These are phyloP conservation scores for Eremochloa ophiuroides DNA, from an alignment of 176 grass and related monocot genomes.

Conservation along the genomic window DNA sequence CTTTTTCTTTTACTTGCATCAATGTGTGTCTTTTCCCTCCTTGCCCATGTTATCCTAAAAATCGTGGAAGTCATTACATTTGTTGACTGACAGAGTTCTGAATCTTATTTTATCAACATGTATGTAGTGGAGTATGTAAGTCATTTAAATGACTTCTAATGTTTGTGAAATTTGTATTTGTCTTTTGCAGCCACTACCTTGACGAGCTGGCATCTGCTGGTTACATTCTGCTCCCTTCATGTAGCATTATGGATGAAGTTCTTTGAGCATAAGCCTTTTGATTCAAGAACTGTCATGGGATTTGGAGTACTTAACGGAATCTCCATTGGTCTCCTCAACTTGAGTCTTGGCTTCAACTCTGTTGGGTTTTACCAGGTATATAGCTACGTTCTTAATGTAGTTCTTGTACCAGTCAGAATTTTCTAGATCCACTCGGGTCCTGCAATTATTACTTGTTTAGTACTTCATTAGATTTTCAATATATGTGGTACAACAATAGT, in stretches of 20 bases:
- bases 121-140: background rate
- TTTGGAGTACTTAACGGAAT: slow-evolving; percentile 98
- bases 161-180: background rate
- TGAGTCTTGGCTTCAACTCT: slow-evolving; percentile 98
- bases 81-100: background rate
- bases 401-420: slow-evolving; percentile 15
- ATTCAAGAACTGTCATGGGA: slow-evolving; percentile 92
- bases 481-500: slow-evolving; percentile 3
- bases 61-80: background rate
- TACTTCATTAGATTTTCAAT: slow-evolving; percentile 2
- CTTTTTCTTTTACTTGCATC: background rate
- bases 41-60: background rate
- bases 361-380: slow-evolving; percentile 99
- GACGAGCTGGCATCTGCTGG: slow-evolving; percentile 99
- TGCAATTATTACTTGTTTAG: slow-evolving; percentile 6
- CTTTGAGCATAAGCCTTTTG: slow-evolving; percentile 97
- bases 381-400: background rate
- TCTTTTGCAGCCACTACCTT: slow-evolving; percentile 90
- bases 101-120: background rate
- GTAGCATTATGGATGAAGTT: slow-evolving; percentile 90
- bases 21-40: background rate
- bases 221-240: slow-evolving; percentile 98
- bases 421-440: slow-evolving; percentile 6
- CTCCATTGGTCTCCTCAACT: slow-evolving; percentile 97
- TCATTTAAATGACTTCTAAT: background rate